Conservation (phyloP, 2,329 filamentous ascomycete species). For the Tolypocladium ovalisporum region DNA sequence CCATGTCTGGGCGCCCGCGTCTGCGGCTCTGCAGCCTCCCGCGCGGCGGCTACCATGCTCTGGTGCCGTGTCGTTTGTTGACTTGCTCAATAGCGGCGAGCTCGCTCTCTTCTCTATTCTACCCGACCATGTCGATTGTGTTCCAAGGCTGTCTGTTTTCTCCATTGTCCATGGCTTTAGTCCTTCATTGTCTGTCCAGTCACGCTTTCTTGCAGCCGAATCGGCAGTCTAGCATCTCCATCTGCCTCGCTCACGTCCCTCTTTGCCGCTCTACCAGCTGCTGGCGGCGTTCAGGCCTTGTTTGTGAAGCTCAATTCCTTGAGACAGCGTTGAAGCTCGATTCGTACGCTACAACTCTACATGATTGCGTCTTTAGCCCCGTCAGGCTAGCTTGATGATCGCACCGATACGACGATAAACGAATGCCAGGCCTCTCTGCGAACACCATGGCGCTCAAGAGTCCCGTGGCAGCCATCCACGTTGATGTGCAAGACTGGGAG, state of each 20-base stretch:
- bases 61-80: slow-evolving; percentile 6
- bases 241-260: neutral
- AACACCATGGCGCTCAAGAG: slow-evolving; percentile 7
- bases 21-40: neutral
- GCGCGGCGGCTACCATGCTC: neutral
- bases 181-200: neutral
- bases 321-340: neutral
- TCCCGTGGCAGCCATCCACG: slow-evolving; percentile 5
- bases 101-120: neutral
- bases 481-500: slow-evolving; percentile 36
- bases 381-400: neutral
- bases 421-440: slow-evolving; percentile 1
- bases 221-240: neutral
- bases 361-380: neutral
- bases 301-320: neutral
- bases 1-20: neutral
- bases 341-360: neutral
- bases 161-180: neutral
- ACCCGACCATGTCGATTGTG: neutral
- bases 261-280: neutral
- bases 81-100: neutral
- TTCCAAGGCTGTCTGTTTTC: neutral
- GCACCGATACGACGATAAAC: neutral
- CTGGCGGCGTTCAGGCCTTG: neutral
- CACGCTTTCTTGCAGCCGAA: neutral